Percentiles rank a stretch among this genome's conserved stretches.
Conservation (phyloP, 805 yeast genomes). For the Candida xiaguanensis region DNA sequence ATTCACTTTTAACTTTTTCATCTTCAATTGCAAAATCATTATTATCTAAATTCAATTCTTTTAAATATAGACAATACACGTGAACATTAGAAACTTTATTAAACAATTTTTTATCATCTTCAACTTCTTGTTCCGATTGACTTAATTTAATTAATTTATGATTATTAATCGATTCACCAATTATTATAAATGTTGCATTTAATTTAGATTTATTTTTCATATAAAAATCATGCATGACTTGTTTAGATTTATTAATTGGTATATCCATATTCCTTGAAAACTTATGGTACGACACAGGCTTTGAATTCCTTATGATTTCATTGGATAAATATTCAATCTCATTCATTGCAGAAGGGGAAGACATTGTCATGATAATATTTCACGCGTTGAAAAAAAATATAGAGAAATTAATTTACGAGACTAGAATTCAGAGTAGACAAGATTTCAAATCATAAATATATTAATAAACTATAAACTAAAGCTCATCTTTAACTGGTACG, state of each 20-base stretch:
- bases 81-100: conserved; percentile 30
- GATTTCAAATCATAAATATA: not conserved
- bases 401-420: not conserved
- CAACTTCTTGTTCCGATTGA: conserved; percentile 20
- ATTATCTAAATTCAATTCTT: conserved; percentile 8
- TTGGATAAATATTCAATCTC: conserved; percentile 30
- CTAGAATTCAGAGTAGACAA: not conserved
- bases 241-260: conserved; percentile 37
- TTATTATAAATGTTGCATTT: conserved; percentile 38
- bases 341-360: conserved; percentile 14
- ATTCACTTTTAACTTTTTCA: conserved; percentile 10
- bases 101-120: conserved; percentile 19
- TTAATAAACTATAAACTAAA: conserved; percentile 3
- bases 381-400: conserved; percentile 2
- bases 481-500: conserved; percentile 13
- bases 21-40: conserved; percentile 19
- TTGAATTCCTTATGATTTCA: conserved; percentile 19
- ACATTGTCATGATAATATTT: conserved; percentile 28
- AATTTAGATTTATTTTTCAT: conserved; percentile 29
- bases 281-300: conserved; percentile 38
- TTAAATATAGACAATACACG: conserved; percentile 33
- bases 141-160: conserved; percentile 17
- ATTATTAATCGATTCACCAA: conserved; percentile 27
- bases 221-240: conserved; percentile 35
- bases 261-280: conserved; percentile 39